Evolutionary conservation across 768 basidiomycete genomes (phyloP), one percentile per base, ranked within the genome.

Genomic region (Rubroboletus pulcherrimus): DNA sequence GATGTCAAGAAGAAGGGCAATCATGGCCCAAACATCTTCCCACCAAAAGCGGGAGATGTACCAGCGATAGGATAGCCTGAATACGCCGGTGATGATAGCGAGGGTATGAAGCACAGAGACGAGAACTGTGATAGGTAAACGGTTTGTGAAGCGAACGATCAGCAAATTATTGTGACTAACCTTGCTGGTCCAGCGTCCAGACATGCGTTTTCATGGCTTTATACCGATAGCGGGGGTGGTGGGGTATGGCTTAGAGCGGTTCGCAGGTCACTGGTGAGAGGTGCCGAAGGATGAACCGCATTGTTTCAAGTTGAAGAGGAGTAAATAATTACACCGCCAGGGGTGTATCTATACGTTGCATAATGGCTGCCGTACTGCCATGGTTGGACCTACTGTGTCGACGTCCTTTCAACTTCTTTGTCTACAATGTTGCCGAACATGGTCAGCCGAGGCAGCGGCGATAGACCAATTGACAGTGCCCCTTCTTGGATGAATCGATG

Each of bases 21-120:
- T 26, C 17, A 9, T 37, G 34, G 34, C 56, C 56, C 52, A 56
- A 19, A 38, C 7, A 19, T 56, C 54, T 41, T 56, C 54, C 40
- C 46, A 56, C 45, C 45, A 37, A 31, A 57, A 43, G 14, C 26
- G 34, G 19, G 54, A 57, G 31, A 38, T 43, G 17, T 42, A 26
- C 45, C 40, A 56, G 15, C 46, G 45, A 38, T 55, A 56, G 29
- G 11, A 37, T 26, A 35, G 17, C 56, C 54, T 57, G 21, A 43
- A 56, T n/a, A 34, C 14, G 0, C 40, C 19, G 17, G 41, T 56
- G 35, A 35, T 14, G 15, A 57, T 38, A 19, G 54, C 49, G 15
- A 58, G 3, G 7, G 21, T 7, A 31, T 58, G 35, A 40, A 51
- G 29, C 12, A 10, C n/a, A 26, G 42, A 37, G 7, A 49, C 54